These are phyloP conservation scores for Tetratostichococcus sp. DNA, from an alignment of 139 green algal genomes.

Conservation along the genomic window DNA sequence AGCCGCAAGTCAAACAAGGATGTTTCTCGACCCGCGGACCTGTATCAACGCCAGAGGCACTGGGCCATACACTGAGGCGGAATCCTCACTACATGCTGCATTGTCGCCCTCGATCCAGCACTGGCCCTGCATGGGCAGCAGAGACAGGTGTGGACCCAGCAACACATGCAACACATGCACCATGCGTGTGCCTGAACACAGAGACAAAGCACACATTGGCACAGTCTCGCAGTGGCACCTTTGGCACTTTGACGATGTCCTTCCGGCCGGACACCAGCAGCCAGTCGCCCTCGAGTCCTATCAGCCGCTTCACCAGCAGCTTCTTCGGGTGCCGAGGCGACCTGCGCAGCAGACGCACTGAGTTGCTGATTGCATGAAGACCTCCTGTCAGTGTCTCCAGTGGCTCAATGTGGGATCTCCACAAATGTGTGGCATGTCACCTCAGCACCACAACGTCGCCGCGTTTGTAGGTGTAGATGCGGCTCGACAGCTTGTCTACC, in stretches of 20 bases:
- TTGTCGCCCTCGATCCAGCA: conserved; percentile 90
- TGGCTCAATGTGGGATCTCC: too few species aligned
- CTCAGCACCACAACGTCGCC: conserved; percentile 61
- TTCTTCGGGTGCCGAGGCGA: conserved; percentile 61
- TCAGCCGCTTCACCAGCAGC: conserved; percentile 72
- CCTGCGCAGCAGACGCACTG: conserved; percentile 24
- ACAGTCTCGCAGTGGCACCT: conserved; percentile 25
- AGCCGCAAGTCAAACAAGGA: too few species aligned
- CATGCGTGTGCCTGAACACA: too few species aligned
- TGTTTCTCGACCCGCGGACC: too few species aligned
- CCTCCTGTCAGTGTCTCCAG: too few species aligned
- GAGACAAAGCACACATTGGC: too few species aligned
- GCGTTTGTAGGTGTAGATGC: conserved; percentile 47
- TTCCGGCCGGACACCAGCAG: conserved; percentile 39
- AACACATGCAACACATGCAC: neutral
- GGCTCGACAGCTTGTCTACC: conserved; percentile 59
- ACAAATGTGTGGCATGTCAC: too few species aligned
- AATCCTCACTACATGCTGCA: conserved; percentile 43
- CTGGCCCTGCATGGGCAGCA: conserved; percentile 46
- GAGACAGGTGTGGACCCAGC: neutral
- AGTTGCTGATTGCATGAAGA: too few species aligned
- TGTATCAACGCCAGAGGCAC: conserved; percentile 68
- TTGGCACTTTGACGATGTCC: conserved; percentile 37
- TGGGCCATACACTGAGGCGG: conserved; percentile 51
- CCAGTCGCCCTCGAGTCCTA: conserved; percentile 77